Evolutionary conservation across 2,329 filamentous ascomycete species (phyloP).

Genomic region (Pseudohalonectria lignicola): DNA sequence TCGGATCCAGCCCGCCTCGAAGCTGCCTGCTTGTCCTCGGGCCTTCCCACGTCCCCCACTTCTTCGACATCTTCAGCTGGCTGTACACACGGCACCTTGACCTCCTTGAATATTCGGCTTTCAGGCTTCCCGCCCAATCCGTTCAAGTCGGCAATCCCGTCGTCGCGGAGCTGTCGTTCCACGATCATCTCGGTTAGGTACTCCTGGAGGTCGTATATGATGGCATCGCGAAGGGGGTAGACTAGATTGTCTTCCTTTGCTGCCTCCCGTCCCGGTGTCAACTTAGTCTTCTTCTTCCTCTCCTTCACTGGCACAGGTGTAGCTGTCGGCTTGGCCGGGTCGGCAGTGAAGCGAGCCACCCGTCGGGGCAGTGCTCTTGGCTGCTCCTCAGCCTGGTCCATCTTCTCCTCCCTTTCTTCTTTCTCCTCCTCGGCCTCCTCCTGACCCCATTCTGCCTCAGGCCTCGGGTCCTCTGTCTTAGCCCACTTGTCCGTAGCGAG

Average conservation of each 20-base stretch:
- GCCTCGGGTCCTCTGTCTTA: slow-evolving; percentile 11
- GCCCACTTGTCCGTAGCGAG: slow-evolving; percentile 31
- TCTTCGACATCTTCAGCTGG: no score
- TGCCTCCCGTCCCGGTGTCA: slow-evolving; percentile 1
- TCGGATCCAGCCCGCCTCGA: no score
- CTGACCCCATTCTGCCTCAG: not conserved
- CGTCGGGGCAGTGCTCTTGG: not conserved
- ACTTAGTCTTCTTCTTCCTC: not conserved
- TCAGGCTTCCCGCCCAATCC: slow-evolving; percentile 27
- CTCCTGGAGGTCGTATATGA: slow-evolving; percentile 3
- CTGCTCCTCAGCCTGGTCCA: not conserved
- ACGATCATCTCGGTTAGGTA: slow-evolving; percentile 6
- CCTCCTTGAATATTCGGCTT: slow-evolving; percentile 26
- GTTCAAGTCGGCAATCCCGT: slow-evolving; percentile 26
- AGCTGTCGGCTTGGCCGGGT: not conserved
- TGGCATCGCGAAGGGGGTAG: not conserved
- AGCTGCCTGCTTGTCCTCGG: not conserved
- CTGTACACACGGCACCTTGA: slow-evolving; percentile 29
- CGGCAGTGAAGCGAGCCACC: not conserved
- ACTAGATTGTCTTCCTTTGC: not conserved
- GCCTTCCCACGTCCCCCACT: no score
- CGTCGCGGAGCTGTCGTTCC: slow-evolving; percentile 1
- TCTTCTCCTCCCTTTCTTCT: not conserved
- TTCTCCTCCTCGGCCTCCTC: not conserved
- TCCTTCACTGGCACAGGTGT: slow-evolving; percentile 1